These are phyloP conservation scores for Ramaria sp. DNA, from an alignment of 768 basidiomycete species.

Conservation along the genomic window DNA sequence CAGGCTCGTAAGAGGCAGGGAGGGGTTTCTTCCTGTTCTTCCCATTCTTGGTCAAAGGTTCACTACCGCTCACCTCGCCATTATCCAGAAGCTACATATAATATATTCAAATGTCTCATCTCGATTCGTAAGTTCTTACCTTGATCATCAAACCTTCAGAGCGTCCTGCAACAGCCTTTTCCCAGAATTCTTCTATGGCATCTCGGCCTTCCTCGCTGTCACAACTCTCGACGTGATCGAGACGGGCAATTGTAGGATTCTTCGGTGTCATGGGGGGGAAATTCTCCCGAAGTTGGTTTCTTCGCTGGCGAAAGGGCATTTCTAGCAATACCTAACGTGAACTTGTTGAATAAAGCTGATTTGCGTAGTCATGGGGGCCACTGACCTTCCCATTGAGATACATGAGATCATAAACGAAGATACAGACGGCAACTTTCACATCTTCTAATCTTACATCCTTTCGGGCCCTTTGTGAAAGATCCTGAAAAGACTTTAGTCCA, in stretches of 20 bases:
- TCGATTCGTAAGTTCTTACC: slow-evolving; percentile 28
- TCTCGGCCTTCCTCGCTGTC: slow-evolving; percentile 52
- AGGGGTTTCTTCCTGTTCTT: slow-evolving; percentile 49
- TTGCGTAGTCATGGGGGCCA: slow-evolving; percentile 12
- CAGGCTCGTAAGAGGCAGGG: slow-evolving; percentile 78
- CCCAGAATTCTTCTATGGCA: slow-evolving; percentile 67
- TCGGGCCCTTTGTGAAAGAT: slow-evolving; percentile 72
- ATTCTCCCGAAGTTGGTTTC: slow-evolving; percentile 47
- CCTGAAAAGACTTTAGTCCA: slow-evolving; percentile 70
- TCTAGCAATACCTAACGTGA: slow-evolving; percentile 51
- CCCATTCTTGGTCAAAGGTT: slow-evolving; percentile 21
- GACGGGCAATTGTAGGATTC: slow-evolving; percentile 41
- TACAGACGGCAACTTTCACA: slow-evolving; percentile 68
- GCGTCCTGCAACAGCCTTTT: slow-evolving; percentile 58
- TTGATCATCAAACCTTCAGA: slow-evolving; percentile 96
- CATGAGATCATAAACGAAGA: slow-evolving; percentile 87
- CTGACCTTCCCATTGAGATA: slow-evolving; percentile 68
- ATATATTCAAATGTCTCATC: background rate
- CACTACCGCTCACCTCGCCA: slow-evolving; percentile 27
- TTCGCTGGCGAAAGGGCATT: slow-evolving; percentile 58
- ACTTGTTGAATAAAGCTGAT: background rate
- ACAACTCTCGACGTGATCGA: slow-evolving; percentile 64
- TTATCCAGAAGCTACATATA: slow-evolving; percentile 51
- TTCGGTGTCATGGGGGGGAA: slow-evolving; percentile 44
- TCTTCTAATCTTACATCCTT: slow-evolving; percentile 71